These are phyloP conservation scores for Acanthamoeba sp. DNA, from an alignment of 208 protist species.

Conservation along the genomic window DNA sequence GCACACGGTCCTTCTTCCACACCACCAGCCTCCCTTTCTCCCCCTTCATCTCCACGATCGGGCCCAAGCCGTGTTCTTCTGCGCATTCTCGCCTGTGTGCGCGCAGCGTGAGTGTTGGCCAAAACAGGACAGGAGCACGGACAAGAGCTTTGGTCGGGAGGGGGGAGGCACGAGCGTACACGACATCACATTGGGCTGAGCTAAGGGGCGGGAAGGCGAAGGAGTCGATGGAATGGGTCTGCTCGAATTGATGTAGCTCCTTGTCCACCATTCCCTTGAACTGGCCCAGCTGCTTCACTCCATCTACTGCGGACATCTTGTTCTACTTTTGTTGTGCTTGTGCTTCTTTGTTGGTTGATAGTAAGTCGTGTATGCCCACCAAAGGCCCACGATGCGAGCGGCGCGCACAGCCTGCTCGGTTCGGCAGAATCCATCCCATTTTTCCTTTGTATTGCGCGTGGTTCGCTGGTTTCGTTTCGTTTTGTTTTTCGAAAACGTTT, in stretches of 20 bases:
- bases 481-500: too few species aligned
- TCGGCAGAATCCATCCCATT: too few species aligned
- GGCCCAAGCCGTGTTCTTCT: background rate
- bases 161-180: background rate
- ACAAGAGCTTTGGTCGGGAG: too few species aligned
- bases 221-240: background rate
- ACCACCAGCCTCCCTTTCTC: background rate
- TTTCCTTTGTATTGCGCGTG: too few species aligned
- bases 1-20: constrained; percentile 44
- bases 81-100: background rate
- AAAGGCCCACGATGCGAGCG: too few species aligned
- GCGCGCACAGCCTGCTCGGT: too few species aligned
- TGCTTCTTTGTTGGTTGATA: too few species aligned
- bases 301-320: background rate
- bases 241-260: constrained; percentile 42
- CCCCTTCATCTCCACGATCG: background rate
- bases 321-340: background rate
- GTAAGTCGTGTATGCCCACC: too few species aligned
- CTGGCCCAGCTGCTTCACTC: background rate
- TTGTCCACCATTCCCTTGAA: constrained; percentile 22
- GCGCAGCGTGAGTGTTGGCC: background rate
- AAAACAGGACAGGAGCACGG: background rate
- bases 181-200: background rate
- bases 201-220: constrained; percentile 9
- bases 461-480: too few species aligned